Conservation (phyloP, 768 basidiomycete species). For the Macrolepiota dolichaula region DNA sequence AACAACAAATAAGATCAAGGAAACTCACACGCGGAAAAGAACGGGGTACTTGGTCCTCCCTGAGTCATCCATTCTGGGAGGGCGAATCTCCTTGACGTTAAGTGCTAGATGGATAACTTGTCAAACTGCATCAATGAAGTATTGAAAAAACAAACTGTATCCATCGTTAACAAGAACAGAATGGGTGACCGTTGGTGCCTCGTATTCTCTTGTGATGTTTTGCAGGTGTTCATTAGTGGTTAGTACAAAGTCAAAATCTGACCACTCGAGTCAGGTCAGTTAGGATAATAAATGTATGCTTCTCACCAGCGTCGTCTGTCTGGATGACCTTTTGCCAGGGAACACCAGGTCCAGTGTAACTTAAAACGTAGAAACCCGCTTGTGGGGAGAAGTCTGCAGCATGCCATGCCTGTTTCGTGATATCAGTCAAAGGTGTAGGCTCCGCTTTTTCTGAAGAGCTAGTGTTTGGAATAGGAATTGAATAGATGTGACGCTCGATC, state of each 20-base stretch:
- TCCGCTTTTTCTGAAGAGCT: slow-evolving; percentile 30
- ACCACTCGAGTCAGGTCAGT: slow-evolving; percentile 2
- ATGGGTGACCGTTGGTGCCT: slow-evolving; percentile 64
- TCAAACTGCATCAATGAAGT: background rate
- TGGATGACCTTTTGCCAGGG: slow-evolving; percentile 86
- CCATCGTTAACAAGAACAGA: slow-evolving; percentile 79
- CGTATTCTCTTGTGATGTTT: slow-evolving; percentile 62
- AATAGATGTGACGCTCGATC: slow-evolving; percentile 80
- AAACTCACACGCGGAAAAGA: slow-evolving; percentile 75
- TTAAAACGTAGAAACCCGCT: slow-evolving; percentile 80
- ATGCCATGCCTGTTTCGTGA: slow-evolving; percentile 53
- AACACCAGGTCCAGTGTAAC: slow-evolving; percentile 75
- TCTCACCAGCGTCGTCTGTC: slow-evolving; percentile 39
- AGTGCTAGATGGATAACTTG: slow-evolving; percentile 52
- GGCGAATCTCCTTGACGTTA: slow-evolving; percentile 88
- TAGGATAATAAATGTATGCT: background rate
- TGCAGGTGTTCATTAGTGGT: slow-evolving; percentile 69
- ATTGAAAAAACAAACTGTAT: slow-evolving; percentile 52
- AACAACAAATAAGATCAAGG: background rate
- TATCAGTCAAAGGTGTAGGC: slow-evolving; percentile 53
- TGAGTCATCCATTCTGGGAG: slow-evolving; percentile 89
- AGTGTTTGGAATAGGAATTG: slow-evolving; percentile 63
- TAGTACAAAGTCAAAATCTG: slow-evolving; percentile 64
- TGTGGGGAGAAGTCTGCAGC: slow-evolving; percentile 76
- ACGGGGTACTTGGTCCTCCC: slow-evolving; percentile 97